These are phyloP conservation scores for Lodderomyces elongisporus DNA, from an alignment of 1,139 yeast genomes.

Conservation along the genomic window DNA sequence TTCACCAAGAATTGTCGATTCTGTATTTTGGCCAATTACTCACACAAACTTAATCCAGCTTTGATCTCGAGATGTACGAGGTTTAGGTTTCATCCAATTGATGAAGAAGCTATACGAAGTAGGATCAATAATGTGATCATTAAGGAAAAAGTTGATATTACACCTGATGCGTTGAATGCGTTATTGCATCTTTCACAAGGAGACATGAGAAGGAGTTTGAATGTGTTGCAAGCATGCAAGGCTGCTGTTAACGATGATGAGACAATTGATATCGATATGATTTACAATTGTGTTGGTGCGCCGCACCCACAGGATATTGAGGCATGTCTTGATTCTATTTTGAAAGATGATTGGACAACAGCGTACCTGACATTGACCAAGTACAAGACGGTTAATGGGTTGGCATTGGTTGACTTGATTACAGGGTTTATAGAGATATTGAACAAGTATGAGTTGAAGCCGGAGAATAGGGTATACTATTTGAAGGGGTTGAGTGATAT, in stretches of 20 bases:
- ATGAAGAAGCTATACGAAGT: slow-evolving; percentile 58
- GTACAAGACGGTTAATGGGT: slow-evolving; percentile 68
- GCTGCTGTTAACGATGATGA: slow-evolving; percentile 61
- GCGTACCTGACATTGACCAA: slow-evolving; percentile 60
- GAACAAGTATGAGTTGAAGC: slow-evolving; percentile 59
- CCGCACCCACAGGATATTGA: slow-evolving; percentile 88
- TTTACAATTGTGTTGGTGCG: slow-evolving; percentile 93
- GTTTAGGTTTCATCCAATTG: slow-evolving; percentile 84
- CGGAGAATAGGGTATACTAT: slow-evolving; percentile 56
- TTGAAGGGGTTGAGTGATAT: slow-evolving; percentile 74
- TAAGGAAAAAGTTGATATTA: slow-evolving; percentile 57
- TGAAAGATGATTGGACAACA: slow-evolving; percentile 86
- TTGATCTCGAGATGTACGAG: slow-evolving; percentile 90
- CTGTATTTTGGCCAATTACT: slow-evolving; percentile 92
- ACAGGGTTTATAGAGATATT: slow-evolving; percentile 70
- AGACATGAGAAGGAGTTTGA: slow-evolving; percentile 93
- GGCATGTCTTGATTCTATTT: slow-evolving; percentile 64
- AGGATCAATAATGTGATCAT: slow-evolving; percentile 66
- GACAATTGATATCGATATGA: slow-evolving; percentile 61
- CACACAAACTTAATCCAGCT: slow-evolving; percentile 95
- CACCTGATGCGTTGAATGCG: slow-evolving; percentile 58
- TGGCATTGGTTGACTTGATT: slow-evolving; percentile 83
- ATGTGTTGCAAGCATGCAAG: slow-evolving; percentile 90
- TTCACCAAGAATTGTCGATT: slow-evolving; percentile 93
- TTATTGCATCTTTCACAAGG: slow-evolving; percentile 73